Evolutionary conservation across 1,284 basidiomycete genomes (phyloP), one percentile per base, ranked within the genome.

Genomic region (Fomes fomentarius): DNA sequence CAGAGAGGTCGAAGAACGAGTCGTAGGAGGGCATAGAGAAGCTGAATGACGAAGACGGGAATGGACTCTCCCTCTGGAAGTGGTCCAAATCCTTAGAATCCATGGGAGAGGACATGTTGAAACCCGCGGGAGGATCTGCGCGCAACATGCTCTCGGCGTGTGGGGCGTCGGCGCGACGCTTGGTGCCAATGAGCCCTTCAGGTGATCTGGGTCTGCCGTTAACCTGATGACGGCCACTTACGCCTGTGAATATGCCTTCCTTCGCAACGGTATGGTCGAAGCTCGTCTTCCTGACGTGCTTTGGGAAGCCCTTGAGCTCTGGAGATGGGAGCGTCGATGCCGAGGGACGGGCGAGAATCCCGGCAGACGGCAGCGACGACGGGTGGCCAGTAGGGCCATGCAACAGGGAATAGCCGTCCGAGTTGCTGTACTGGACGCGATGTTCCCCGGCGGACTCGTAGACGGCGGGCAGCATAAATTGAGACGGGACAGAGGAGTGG

Each of bases 281-380:
- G 71, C 91, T 93, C 40, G 93, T 93, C 78, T 96, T 94, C 59
- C 94, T 84, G 53, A 94, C 90, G 66, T 90, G 87, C 56, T 87
- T 83, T 46, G 93, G 87, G 71, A 92, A 93, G 6, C 82, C 76
- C 58, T 79, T 79, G 63, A 74, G 77, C 63, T 81, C 72, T 57
- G 73, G 69, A 60, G 78, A 69, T 51, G 74, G 63, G 24, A 74
- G 60, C 52, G 65, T 71, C 58, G 67, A 67, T 41, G 76, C 65
- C 26, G 77, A 71, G 56, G 76, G 65, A 64, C 79, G 76, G 58
- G 75, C 72, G 54, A 78, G 73, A 40, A 85, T 66, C 52, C 87
- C 86, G 52, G 78, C 74, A 33, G 85, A 78, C 28, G 88, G 88
- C 14, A 84, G 71, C 1, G 89, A 91, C 33, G 88, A 82, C 17